phyloP scores from a whole-genome alignment of 352 stramenopile species.

The Halophytophthora batemanensis region DNA sequence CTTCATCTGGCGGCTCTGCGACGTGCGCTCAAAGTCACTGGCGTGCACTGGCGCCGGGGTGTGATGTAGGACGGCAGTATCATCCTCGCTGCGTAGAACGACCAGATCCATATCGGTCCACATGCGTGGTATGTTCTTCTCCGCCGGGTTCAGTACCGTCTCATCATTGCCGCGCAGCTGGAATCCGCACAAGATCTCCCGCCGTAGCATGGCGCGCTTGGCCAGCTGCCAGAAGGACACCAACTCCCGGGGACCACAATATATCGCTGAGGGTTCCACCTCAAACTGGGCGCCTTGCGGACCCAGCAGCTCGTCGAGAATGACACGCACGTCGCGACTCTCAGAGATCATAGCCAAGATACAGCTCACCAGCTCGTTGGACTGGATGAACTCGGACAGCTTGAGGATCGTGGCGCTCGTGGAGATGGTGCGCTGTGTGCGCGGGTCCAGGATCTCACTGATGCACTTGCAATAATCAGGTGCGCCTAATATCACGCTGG shows the following conservation, averaged over 20 bases:
- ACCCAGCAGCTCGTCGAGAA: slow-evolving; percentile 75
- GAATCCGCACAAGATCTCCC: slow-evolving; percentile 80
- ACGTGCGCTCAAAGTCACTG: slow-evolving; percentile 55
- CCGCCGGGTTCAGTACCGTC: slow-evolving; percentile 69
- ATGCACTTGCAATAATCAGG: slow-evolving; percentile 67
- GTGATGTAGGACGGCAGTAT: slow-evolving; percentile 18
- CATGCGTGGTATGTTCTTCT: slow-evolving; percentile 38
- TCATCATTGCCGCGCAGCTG: slow-evolving; percentile 47
- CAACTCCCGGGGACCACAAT: slow-evolving; percentile 46
- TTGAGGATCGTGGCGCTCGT: slow-evolving; percentile 68
- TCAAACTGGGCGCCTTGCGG: slow-evolving; percentile 71
- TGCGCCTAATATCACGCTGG: neutral
- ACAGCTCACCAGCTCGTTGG: slow-evolving; percentile 83
- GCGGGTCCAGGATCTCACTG: slow-evolving; percentile 84
- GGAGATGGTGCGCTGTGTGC: slow-evolving; percentile 81
- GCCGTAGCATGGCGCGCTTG: slow-evolving; percentile 46
- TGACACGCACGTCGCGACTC: slow-evolving; percentile 76
- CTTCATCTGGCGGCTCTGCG: slow-evolving; percentile 43
- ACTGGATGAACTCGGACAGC: slow-evolving; percentile 86
- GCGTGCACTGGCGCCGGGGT: slow-evolving; percentile 21
- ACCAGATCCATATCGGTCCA: slow-evolving; percentile 71
- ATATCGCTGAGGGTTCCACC: slow-evolving; percentile 54
- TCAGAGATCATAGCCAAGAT: slow-evolving; percentile 89
- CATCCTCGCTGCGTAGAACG: slow-evolving; percentile 45
- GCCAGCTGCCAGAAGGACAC: slow-evolving; percentile 82